A percentile compares a stretch with the other conserved stretches of the same genome.
phyloP scores from a whole-genome alignment of 768 basidiomycete genomes.

The Russula vinacea region DNA sequence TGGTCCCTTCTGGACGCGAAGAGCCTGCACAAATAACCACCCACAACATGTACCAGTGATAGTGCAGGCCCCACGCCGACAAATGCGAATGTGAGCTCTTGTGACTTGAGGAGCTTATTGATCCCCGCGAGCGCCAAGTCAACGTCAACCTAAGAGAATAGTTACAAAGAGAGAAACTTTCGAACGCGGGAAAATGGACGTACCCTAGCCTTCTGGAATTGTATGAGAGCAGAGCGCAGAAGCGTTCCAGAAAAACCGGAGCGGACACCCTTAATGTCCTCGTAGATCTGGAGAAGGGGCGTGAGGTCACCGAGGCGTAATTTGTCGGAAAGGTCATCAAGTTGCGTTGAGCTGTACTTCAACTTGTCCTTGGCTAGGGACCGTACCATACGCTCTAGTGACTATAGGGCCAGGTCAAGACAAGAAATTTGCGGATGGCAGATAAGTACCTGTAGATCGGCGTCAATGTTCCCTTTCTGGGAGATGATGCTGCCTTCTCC shows the following conservation, averaged over 20 bases:
- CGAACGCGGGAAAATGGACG: slow-evolving; percentile 4
- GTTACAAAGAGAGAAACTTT: neutral
- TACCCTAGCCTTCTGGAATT: slow-evolving; percentile 94
- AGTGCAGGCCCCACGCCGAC: slow-evolving; percentile 92
- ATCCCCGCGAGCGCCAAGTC: slow-evolving; percentile 88
- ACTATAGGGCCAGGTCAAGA: slow-evolving; percentile 44
- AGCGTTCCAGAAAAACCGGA: slow-evolving; percentile 81
- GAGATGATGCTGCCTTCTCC: slow-evolving; percentile 75
- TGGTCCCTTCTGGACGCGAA: slow-evolving; percentile 49
- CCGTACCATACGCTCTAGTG: slow-evolving; percentile 88
- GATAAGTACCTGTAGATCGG: slow-evolving; percentile 71
- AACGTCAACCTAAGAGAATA: slow-evolving; percentile 68
- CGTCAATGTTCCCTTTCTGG: slow-evolving; percentile 73
- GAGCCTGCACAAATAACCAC: slow-evolving; percentile 50
- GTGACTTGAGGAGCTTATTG: slow-evolving; percentile 89
- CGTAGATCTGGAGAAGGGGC: slow-evolving; percentile 81
- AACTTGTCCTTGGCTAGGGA: slow-evolving; percentile 81
- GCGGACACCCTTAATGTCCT: slow-evolving; percentile 79
- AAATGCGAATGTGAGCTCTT: slow-evolving; percentile 94
- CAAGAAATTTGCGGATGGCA: neutral
- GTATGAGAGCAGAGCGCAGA: slow-evolving; percentile 81
- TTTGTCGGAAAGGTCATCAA: slow-evolving; percentile 60
- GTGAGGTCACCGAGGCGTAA: slow-evolving; percentile 82
- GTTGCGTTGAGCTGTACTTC: slow-evolving; percentile 56
- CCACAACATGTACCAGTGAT: slow-evolving; percentile 67